These are phyloP conservation scores for Saraca asoca DNA, from an alignment of 331 rosid species.

Conservation along the genomic window DNA sequence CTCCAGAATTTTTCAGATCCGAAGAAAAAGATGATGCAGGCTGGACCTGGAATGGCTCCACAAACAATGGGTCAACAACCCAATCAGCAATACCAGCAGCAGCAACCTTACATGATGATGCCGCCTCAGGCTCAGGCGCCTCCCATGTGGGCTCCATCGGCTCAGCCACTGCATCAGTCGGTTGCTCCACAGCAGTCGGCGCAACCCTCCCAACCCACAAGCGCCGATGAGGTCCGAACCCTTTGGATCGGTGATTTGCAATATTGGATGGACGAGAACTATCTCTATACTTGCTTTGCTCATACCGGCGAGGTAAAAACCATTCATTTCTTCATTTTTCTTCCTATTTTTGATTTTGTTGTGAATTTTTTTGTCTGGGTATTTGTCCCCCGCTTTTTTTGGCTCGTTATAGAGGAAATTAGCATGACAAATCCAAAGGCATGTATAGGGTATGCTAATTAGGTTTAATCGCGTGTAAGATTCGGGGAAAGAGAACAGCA, in stretches of 20 bases:
- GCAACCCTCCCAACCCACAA: slow-evolving; percentile 47
- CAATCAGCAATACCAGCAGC: slow-evolving; percentile 53
- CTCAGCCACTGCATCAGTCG: slow-evolving; percentile 49
- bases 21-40: slow-evolving; percentile 70
- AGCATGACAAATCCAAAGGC: no score
- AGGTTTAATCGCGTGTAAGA: background rate
- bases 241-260: slow-evolving; percentile 97
- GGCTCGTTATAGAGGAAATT: no score
- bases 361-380: no score
- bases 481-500: background rate
- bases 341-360: no score
- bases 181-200: slow-evolving; percentile 34
- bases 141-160: slow-evolving; percentile 58
- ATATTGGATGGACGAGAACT: slow-evolving; percentile 94
- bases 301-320: slow-evolving; percentile 77
- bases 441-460: no score
- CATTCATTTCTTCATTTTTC: no score
- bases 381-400: no score
- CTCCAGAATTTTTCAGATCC: slow-evolving; percentile 19
- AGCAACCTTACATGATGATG: slow-evolving; percentile 82
- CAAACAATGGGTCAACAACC: slow-evolving; percentile 63
- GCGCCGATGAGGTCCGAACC: slow-evolving; percentile 84
- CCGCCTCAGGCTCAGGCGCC: slow-evolving; percentile 65
- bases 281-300: slow-evolving; percentile 61
- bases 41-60: slow-evolving; percentile 69